Evolutionary conservation across 1,284 basidiomycete species (phyloP), one percentile per base, ranked within the genome.

Genomic region (Tilletia walkeri): DNA sequence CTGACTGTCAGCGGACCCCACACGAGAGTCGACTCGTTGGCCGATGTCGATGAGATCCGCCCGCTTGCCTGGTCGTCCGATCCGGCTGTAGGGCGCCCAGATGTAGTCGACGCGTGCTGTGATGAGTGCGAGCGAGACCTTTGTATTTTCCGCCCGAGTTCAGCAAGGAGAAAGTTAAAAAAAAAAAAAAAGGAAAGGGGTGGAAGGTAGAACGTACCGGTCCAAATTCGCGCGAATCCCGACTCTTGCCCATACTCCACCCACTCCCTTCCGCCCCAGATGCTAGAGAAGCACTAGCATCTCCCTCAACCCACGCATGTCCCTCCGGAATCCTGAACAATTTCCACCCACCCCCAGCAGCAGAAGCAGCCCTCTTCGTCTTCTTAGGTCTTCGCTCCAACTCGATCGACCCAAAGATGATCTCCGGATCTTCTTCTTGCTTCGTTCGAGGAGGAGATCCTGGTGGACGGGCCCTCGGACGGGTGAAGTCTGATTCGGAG

Each of bases 241-340:
- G 38, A 20, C 34, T 38, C 34, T n/a, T 63, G 59, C 59, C 59
- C 34, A 34, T 63, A 20, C 59, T 63, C 50, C 50, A 53, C 50
- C 50, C 50, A 18, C 24, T 30, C 24, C 50, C 41, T 45, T 45
- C 41, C 41, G 41, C 41, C 6, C 9, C 6, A 45, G 41, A 45
- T 14, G 41, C 9, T 45, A 14, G 9, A 45, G 41, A 45, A 0
- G 41, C 41, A 14, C 41, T 45, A 3, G 59, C 59, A 38, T 63
- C 59, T 2, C 59, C 59, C 36, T 63, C 59, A 3, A 63, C 59
- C 59, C 59, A 63, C 30, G 59, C 59, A 41, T 63, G 59, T 7
- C 20, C 14, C 9, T 34, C 30, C 34, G 59, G 59, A 6, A 63
- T 63, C 36, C 59, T 63, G 34, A 38, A 10, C 36, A 63, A 34